Conservation (phyloP, 2,329 filamentous ascomycete species). For the Cordyceps fumosorosea region DNA sequence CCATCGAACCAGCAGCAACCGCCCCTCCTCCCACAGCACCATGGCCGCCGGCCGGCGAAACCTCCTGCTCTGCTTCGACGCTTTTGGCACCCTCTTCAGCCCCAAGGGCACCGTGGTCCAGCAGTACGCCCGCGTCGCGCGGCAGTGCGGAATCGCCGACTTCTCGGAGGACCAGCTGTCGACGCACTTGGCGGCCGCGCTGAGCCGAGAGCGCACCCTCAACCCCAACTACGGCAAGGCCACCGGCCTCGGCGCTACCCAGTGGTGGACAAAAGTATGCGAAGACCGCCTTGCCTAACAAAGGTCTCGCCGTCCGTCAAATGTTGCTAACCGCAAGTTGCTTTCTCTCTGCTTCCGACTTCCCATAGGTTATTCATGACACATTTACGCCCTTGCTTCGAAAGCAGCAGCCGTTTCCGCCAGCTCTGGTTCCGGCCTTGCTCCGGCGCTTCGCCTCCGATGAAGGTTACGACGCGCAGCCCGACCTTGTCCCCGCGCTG, state of each 20-base stretch:
- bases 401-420: constrained; percentile 30
- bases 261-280: constrained; percentile 54
- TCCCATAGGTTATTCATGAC: constrained; percentile 42
- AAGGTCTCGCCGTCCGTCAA: neutral
- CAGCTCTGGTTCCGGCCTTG: constrained; percentile 40
- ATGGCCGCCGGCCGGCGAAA: constrained; percentile 24
- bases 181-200: constrained; percentile 32
- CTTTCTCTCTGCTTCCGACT: neutral
- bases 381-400: constrained; percentile 41
- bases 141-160: constrained; percentile 39
- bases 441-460: constrained; percentile 46
- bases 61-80: constrained; percentile 55
- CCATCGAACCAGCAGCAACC: neutral
- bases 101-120: constrained; percentile 42
- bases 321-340: neutral
- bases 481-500: constrained; percentile 40
- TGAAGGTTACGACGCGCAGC: constrained; percentile 45
- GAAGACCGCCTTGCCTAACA: neutral
- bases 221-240: constrained; percentile 55
- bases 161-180: constrained; percentile 35
- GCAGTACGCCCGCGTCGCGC: constrained; percentile 49
- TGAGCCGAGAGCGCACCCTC: constrained; percentile 36
- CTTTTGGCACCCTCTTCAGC: constrained; percentile 57
- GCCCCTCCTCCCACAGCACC: neutral
- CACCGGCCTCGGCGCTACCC: constrained; percentile 41